These are phyloP conservation scores for Phytophthora ramorum DNA, from an alignment of 352 stramenopile genomes.

Conservation along the genomic window DNA sequence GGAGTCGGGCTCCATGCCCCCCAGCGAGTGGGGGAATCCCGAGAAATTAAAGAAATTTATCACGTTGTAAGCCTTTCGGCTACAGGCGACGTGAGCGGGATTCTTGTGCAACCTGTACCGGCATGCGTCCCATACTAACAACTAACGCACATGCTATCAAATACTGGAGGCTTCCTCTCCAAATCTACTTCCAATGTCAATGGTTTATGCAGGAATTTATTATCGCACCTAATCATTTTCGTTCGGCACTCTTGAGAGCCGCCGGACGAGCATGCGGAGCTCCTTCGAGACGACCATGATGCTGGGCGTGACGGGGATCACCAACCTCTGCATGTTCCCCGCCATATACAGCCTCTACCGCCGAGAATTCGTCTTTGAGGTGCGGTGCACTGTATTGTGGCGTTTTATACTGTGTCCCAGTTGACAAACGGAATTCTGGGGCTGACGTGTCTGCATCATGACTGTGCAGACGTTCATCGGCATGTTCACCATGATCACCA, in stretches of 20 bases:
- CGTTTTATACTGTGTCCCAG: conserved; percentile 8
- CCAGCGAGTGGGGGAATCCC: conserved; percentile 56
- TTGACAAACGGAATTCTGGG: background rate
- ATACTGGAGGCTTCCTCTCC: conserved; percentile 4
- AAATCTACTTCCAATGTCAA: background rate
- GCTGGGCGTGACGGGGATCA: conserved; percentile 74
- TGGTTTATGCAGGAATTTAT: conserved; percentile 4
- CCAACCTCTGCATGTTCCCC: conserved; percentile 84
- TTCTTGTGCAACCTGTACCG: background rate
- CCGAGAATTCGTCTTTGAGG: conserved; percentile 77
- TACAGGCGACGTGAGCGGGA: background rate
- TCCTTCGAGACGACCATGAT: conserved; percentile 74
- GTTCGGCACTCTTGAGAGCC: background rate
- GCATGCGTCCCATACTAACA: conserved; percentile 23
- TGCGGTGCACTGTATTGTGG: conserved; percentile 23
- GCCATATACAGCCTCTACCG: conserved; percentile 65
- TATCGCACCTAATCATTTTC: background rate
- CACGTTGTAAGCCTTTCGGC: conserved; percentile 82
- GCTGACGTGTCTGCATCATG: background rate
- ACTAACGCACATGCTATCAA: conserved; percentile 4
- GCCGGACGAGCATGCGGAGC: conserved; percentile 49
- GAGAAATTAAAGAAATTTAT: conserved; percentile 92
- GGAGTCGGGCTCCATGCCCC: conserved; percentile 6
- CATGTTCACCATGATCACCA: conserved; percentile 81
- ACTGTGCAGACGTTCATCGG: conserved; percentile 69